Percentiles rank a stretch among this genome's conserved stretches.
phyloP scores from a whole-genome alignment of 371 early-diverging fungal species.

The Conidiobolus coronatus region DNA sequence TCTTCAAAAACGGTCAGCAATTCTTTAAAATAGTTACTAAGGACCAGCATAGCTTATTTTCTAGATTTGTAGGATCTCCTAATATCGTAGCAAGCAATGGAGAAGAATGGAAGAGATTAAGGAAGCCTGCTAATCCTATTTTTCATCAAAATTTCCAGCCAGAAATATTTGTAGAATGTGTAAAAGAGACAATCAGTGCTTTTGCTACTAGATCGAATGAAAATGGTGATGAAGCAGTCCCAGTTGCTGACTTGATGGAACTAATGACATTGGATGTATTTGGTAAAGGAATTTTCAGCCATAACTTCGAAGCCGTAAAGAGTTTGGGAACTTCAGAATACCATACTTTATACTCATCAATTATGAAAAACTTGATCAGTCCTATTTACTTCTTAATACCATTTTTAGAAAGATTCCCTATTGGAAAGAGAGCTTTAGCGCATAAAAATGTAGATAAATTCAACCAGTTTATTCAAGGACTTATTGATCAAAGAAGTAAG shows the following conservation, averaged over 20 bases:
- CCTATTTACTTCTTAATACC: conserved; percentile 3
- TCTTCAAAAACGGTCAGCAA: background rate
- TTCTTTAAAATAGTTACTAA: no score
- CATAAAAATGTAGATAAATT: background rate
- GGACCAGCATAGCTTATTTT: no score
- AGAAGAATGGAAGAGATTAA: conserved; percentile 9
- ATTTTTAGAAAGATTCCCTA: conserved; percentile 7
- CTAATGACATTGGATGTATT: conserved; percentile 1
- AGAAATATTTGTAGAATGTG: background rate
- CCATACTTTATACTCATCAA: no score
- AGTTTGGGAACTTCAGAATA: background rate
- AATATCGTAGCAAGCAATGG: conserved; percentile 7
- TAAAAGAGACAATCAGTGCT: no score
- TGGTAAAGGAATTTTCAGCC: conserved; percentile 2
- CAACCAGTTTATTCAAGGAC: background rate
- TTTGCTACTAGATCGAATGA: background rate
- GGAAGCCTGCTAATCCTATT: conserved; percentile 10
- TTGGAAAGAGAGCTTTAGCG: background rate
- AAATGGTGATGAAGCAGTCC: background rate
- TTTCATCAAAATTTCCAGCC: background rate
- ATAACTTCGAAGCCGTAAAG: background rate
- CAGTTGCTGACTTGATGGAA: background rate
- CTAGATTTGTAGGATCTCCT: background rate
- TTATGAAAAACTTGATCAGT: background rate
- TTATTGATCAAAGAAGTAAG: conserved; percentile 1